A percentile compares a stretch with the other conserved stretches of the same genome.
These are phyloP conservation scores for Citrus trifoliata DNA, from an alignment of 345 rosid genomes.

Conservation along the genomic window DNA sequence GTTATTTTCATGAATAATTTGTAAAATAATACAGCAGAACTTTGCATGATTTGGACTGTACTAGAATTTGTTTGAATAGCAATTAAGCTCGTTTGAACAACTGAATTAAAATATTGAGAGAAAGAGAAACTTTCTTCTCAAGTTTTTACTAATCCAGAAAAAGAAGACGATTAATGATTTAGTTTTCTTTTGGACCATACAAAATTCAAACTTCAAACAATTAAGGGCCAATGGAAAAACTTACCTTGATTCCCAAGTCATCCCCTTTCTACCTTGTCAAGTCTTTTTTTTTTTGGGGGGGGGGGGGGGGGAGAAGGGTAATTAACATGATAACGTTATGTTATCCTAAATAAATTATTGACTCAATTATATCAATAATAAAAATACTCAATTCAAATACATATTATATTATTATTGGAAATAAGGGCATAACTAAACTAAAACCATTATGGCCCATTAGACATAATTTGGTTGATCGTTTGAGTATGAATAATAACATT, in stretches of 20 bases:
- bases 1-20: neutral
- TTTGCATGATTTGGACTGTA: neutral
- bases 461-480: no score
- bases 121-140: neutral
- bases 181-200: neutral
- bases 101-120: neutral
- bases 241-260: neutral
- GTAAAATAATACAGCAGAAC: neutral
- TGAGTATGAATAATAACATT: no score
- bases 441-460: no score
- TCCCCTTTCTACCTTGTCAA: neutral
- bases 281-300: no score
- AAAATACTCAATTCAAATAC: no score
- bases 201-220: neutral
- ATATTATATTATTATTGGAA: no score
- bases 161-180: neutral
- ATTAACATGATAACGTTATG: no score
- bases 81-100: neutral
- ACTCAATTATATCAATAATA: no score
- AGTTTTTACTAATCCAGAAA: neutral
- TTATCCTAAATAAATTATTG: no score
- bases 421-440: no score
- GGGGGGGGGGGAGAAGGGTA: no score
- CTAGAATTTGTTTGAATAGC: no score
- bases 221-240: neutral